phyloP scores from a whole-genome alignment of 768 basidiomycete species.

The Serendipita sp. region DNA sequence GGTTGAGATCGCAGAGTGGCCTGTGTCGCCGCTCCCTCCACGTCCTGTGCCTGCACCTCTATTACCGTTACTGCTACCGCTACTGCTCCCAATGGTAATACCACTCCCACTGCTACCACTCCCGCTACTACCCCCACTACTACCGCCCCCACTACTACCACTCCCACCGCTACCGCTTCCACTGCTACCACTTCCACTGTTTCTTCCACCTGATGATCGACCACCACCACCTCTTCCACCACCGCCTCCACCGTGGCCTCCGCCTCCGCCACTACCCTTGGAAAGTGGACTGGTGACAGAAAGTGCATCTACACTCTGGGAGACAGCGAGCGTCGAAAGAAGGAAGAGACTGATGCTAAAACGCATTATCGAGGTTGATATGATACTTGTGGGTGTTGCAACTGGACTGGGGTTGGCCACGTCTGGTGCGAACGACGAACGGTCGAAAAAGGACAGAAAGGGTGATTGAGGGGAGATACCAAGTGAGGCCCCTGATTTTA shows the following conservation, averaged over 20 bases:
- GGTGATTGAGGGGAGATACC: too few relatives aligned
- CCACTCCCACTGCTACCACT: neutral
- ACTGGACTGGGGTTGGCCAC: too few relatives aligned
- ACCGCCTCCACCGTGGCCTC: neutral
- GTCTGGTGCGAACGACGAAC: too few relatives aligned
- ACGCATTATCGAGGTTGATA: too few relatives aligned
- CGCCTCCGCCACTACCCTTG: neutral
- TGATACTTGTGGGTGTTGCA: too few relatives aligned
- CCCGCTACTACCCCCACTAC: neutral
- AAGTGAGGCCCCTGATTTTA: too few relatives aligned
- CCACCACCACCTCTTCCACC: neutral
- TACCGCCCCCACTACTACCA: neutral
- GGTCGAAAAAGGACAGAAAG: too few relatives aligned
- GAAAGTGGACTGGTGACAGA: neutral
- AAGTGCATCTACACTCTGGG: neutral
- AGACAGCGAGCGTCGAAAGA: neutral
- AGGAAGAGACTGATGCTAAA: too few relatives aligned
- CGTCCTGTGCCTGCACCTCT: slow-evolving; percentile 12
- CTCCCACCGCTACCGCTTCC: neutral
- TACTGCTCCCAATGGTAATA: neutral
- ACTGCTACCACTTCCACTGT: neutral
- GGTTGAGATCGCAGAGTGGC: neutral
- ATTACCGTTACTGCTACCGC: neutral
- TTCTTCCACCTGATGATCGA: neutral
- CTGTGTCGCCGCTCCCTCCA: slow-evolving; percentile 12